These are phyloP conservation scores for Cystoderma amianthinum DNA, from an alignment of 768 basidiomycete genomes.

Conservation along the genomic window DNA sequence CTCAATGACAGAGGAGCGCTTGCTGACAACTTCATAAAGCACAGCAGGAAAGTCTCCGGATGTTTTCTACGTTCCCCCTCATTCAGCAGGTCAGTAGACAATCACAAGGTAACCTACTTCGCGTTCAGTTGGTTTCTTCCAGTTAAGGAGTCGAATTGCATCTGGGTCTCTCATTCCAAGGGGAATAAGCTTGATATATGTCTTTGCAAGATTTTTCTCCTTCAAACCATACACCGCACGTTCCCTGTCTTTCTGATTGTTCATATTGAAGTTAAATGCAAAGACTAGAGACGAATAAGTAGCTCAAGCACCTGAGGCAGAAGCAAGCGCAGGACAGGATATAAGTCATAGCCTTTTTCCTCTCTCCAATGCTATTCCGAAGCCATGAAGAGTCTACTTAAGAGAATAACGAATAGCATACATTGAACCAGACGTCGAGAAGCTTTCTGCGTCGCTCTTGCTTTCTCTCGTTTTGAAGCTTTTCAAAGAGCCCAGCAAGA, in stretches of 20 bases:
- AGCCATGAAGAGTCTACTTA: constrained; percentile 3
- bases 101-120: constrained; percentile 30
- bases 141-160: constrained; percentile 76
- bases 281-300: neutral
- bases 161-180: constrained; percentile 76
- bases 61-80: constrained; percentile 34
- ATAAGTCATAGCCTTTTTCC: constrained; percentile 82
- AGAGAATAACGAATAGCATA: constrained; percentile 28
- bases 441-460: constrained; percentile 66
- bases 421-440: constrained; percentile 75
- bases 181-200: constrained; percentile 85
- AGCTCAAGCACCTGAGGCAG: constrained; percentile 69
- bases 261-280: neutral
- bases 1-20: constrained; percentile 73
- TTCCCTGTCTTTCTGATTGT: constrained; percentile 81
- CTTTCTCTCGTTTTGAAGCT: constrained; percentile 64
- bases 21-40: constrained; percentile 79
- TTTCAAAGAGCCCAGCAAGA: constrained; percentile 68
- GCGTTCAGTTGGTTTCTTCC: constrained; percentile 78
- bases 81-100: neutral
- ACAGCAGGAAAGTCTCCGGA: constrained; percentile 89
- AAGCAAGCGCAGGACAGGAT: constrained; percentile 82
- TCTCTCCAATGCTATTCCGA: constrained; percentile 70
- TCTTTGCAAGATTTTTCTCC: constrained; percentile 90
- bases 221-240: constrained; percentile 91